Base-by-base conservation (phyloP, 768 basidiomycete species). In the Terana coerulea region DNA sequence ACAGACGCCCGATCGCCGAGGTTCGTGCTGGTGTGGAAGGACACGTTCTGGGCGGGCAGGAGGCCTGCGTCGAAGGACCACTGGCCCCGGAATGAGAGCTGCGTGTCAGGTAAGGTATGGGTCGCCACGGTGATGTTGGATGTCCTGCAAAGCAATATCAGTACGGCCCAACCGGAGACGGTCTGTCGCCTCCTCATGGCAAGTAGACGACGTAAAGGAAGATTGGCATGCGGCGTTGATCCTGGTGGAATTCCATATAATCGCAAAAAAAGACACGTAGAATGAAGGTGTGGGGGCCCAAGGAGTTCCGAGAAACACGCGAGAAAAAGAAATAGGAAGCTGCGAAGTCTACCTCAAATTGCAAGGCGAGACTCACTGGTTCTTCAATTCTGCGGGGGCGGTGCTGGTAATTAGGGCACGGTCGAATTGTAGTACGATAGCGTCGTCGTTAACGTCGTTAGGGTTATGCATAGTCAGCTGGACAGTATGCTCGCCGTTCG, bases 401-500 rank as follows among this genome's bases (percentile, higher is more conserved):
- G 69, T 25, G 70, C 64, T 49, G 59, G 65, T 72, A 43, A 88
- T 68, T 36, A 78, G 60, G 0, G 83, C 86, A 51, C 72, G 69
- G 56, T 84, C 78, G 63, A 90, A 86, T 19, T 67, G 68, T 11
- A 90, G 47, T 31, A 47, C 46, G 21, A 51, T 55, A 22, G 33
- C 39, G 17, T 46, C 35, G 34, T 52, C 52, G 11, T 17, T 53
- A 30, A 30, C 46, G 31, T 22, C 25, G 57, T 61, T 46, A 55
- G 67, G 60, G 49, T 63, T 79, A 46, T 68, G 67, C 8, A 79
- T 73, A 36, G 73, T 78, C 48, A 91, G 69, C 28, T 75, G 68
- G 45, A 91, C 58, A 3, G 73, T 75, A 64, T 91, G 88, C 44
- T 67, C 60, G 22, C 67, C 65, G 56, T 83, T 71, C 17, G 63